These are phyloP conservation scores for Cyclanthera cordifolia DNA, from an alignment of 306 rosid species.

Conservation along the genomic window DNA sequence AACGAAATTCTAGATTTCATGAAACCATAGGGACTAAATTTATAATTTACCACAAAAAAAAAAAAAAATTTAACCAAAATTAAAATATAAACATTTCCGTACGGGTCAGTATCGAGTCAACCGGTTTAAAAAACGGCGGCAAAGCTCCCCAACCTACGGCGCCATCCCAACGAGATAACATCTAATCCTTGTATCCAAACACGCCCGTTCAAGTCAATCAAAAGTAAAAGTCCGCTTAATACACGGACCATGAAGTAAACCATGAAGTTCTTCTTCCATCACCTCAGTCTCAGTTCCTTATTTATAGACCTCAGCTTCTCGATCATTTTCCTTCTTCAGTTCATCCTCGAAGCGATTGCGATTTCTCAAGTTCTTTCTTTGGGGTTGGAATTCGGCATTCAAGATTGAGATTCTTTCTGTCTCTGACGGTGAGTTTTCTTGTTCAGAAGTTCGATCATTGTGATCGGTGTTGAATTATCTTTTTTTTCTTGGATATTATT, in stretches of 20 bases:
- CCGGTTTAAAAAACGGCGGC: neutral
- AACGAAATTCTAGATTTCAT: too few relatives aligned
- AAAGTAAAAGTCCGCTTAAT: neutral
- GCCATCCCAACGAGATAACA: neutral
- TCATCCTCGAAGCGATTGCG: neutral
- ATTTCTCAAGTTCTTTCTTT: neutral
- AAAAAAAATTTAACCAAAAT: neutral
- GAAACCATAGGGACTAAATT: too few relatives aligned
- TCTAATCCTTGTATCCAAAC: constrained; percentile 4
- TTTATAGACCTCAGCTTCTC: neutral
- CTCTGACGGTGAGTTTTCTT: constrained; percentile 4
- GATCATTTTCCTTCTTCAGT: neutral
- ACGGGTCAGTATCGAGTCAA: neutral
- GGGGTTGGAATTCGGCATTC: neutral
- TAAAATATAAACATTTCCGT: neutral
- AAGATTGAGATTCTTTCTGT: neutral
- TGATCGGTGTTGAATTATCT: neutral
- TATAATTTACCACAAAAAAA: too few relatives aligned
- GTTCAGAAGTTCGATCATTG: neutral
- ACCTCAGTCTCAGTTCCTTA: neutral
- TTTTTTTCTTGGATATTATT: neutral
- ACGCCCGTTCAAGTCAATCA: neutral
- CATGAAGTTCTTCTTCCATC: constrained; percentile 6
- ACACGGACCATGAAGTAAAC: too few relatives aligned
- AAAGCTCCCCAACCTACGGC: neutral